These are phyloP conservation scores for Tricholoma terreum DNA, from an alignment of 768 basidiomycete genomes.

Conservation along the genomic window DNA sequence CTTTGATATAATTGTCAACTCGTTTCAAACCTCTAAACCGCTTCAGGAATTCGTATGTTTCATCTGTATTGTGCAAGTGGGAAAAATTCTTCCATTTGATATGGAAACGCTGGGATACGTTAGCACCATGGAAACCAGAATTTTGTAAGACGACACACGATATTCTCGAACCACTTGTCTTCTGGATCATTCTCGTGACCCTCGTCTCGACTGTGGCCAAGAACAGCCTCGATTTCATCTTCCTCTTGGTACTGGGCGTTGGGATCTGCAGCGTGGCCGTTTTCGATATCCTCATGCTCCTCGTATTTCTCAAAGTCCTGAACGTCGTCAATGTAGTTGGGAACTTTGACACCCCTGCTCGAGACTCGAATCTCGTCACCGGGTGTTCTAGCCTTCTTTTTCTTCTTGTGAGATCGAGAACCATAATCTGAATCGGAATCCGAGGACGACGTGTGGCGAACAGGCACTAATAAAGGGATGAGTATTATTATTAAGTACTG, in stretches of 20 bases:
- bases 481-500: constrained; percentile 11
- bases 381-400: constrained; percentile 60
- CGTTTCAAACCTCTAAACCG: constrained; percentile 94
- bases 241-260: constrained; percentile 56
- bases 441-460: constrained; percentile 56
- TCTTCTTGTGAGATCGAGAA: constrained; percentile 77
- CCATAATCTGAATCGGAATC: constrained; percentile 90
- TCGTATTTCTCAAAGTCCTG: constrained; percentile 74
- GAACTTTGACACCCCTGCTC: constrained; percentile 71
- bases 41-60: constrained; percentile 94
- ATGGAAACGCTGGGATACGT: constrained; percentile 75
- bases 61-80: constrained; percentile 99
- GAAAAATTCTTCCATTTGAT: constrained; percentile 99
- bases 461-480: constrained; percentile 33
- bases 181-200: constrained; percentile 70
- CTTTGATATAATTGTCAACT: constrained; percentile 98
- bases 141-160: constrained; percentile 48
- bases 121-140: constrained; percentile 11
- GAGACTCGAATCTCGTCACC: constrained; percentile 77
- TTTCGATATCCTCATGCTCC: constrained; percentile 59
- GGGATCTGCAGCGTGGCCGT: constrained; percentile 55
- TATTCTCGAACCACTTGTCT: constrained; percentile 85
- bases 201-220: constrained; percentile 85
- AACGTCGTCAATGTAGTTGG: constrained; percentile 82
- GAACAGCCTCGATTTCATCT: constrained; percentile 91